Evolutionary conservation across 371 early-diverging fungal genomes (phyloP), one percentile per base, ranked within the genome.

Genomic region (Mortierella sp.): DNA sequence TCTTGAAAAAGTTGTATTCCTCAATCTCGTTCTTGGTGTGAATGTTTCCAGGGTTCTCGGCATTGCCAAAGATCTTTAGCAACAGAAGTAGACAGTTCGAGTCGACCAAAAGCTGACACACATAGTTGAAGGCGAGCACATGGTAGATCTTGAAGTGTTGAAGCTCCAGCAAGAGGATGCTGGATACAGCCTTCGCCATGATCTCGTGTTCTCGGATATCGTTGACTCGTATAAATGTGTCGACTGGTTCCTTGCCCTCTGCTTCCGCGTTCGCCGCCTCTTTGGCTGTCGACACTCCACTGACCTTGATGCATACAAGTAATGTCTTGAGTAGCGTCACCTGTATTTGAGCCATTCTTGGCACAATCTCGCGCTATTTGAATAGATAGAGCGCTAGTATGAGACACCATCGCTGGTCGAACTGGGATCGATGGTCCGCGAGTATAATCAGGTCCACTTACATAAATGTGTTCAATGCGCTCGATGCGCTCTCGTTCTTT

Each of bases 81-180:
- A 94, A 88, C 27, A 95, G 71, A 13, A 95, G 81, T 28, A 93
- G 82, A 53, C 92, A 90, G 43, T 93, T 94, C 31, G 92, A 91
- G 71, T 95, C 95, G 27, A 93, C 86, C 47, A 95, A 76, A 0
- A 91, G 81, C 62, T 92, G 92, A 7, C 88, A 88, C 2, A 93
- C 64, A 74, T 93, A 91, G 68, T 94, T 93, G 76, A 89, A 92
- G 60, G 89, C 90, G 25, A 92, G 64, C 3, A 86, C 83, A 69
- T 95, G 91, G 27, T 88, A 87, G 10, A 85, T 71, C 66, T 93
- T 94, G 53, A 86, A 82, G 65, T 87, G 84, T 63, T 91, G 91
- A 4, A 95, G 70, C 22, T 94, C 64, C 3, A 90, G 59, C 7
- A 92, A 44, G 21, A 95, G 53, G 29, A 92, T 87, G 37, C 86